A percentile compares a stretch with the other conserved stretches of the same genome.
These are phyloP conservation scores for Solanum chiquidenum DNA, from an alignment of 257 asterid species.

Conservation along the genomic window DNA sequence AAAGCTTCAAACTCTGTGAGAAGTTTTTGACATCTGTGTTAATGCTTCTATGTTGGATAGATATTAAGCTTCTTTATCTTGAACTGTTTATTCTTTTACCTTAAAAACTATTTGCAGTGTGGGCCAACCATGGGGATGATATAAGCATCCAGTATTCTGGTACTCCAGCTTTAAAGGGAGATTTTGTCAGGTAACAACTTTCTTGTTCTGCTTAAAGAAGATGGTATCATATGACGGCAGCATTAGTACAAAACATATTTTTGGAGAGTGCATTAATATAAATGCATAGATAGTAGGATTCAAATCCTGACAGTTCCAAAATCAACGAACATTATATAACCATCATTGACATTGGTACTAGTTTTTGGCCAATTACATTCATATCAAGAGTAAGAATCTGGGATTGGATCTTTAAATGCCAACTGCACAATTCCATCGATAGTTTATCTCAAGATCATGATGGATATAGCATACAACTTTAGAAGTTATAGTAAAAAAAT, in stretches of 20 bases:
- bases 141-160: conserved; percentile 92
- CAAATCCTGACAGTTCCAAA: neutral
- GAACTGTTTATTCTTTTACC: neutral
- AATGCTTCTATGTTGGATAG: neutral
- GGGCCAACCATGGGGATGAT: conserved; percentile 98
- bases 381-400: neutral
- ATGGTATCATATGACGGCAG: neutral
- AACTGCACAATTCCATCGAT: neutral
- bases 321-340: neutral
- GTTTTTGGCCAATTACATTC: neutral
- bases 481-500: neutral
- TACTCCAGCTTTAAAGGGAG: conserved; percentile 95
- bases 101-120: conserved; percentile 46
- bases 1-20: conserved; percentile 62
- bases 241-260: neutral
- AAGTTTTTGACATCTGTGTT: neutral
- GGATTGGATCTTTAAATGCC: neutral
- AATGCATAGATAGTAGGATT: neutral
- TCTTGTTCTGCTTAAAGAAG: neutral
- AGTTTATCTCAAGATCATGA: neutral
- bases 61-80: neutral
- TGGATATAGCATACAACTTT: neutral
- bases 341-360: neutral
- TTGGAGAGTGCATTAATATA: neutral
- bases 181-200: conserved; percentile 75